Base-by-base conservation (phyloP, 2,329 filamentous ascomycete species). In the Trichophyton schoenleinii region DNA sequence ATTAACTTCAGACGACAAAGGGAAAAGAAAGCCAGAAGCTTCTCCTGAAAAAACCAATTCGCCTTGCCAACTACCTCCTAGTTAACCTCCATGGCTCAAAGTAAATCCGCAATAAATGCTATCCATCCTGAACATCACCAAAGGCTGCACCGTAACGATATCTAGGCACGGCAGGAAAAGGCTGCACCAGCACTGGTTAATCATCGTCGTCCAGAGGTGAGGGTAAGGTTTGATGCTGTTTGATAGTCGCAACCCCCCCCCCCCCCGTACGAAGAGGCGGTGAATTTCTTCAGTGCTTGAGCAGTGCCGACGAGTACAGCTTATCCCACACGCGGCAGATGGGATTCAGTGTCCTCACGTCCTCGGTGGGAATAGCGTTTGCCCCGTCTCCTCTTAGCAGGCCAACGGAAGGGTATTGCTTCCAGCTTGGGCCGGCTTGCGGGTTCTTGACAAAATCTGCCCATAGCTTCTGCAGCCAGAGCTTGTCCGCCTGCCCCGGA, bases 401-500 rank as follows among this genome's bases (percentile, higher is more conserved):
- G 36, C 49, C 49, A 36, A 61, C 59, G 7, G 48, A 20, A 15
- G 42, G 42, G 18, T 55, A 55, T 15, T 55, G 52, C 15, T 20
- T 36, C 73, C 73, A 75, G 0, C 73, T 73, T 1, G 73, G 73
- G 13, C 72, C 73, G 41, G 63, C 65, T 2, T 48, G n/a, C 2
- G 73, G 73, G 61, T 74, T 69, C 64, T 71, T 72, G 2, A 72
- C 73, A 60, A 75, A 75, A 2, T 65, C 59, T 1, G 71, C 72
- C 72, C 73, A 75, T 0, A 67, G 66, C 13, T 65, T 65, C 59
- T 70, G 67, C 67, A 75, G 71, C 25, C 64, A 64, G 9, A 75
- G 66, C 13, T 68, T 67, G 28, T 68, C 68, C 60, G 74, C 65
- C 58, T 73, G 67, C 11, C 58, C 52, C 6, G 36, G 36, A 9